Evolutionary conservation across 2,329 filamentous ascomycete species (phyloP).

Genomic region (Trichophyton rubrum): DNA sequence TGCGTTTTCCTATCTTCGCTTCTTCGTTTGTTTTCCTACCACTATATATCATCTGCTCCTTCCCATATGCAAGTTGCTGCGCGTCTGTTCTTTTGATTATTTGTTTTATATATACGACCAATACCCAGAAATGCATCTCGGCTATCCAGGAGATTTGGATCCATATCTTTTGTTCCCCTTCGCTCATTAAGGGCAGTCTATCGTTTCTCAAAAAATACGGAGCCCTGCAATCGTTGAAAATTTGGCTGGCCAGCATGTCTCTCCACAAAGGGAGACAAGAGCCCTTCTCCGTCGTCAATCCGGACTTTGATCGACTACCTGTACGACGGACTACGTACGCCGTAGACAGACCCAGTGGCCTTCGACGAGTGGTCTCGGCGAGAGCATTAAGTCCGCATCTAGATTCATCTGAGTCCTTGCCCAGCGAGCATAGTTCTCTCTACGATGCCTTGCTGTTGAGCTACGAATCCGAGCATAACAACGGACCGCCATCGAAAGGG

Average conservation of each 20-base stretch:
- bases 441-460: slow-evolving; percentile 26
- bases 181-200: not conserved
- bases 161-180: not conserved
- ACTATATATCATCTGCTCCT: not conserved
- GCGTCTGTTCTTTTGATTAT: not conserved
- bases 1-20: not conserved
- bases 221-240: not conserved
- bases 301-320: not conserved
- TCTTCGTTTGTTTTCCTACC: not conserved
- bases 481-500: not conserved
- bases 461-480: slow-evolving; percentile 17
- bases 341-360: slow-evolving; percentile 6
- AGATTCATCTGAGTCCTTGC: slow-evolving; percentile 22
- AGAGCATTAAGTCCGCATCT: slow-evolving; percentile 14
- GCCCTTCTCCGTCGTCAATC: not conserved
- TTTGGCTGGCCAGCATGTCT: not conserved
- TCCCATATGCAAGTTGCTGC: not conserved
- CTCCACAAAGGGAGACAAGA: not conserved
- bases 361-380: slow-evolving; percentile 15
- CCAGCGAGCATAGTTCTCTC: slow-evolving; percentile 28
- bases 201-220: not conserved
- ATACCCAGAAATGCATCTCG: not conserved
- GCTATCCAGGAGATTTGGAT: not conserved
- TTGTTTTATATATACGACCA: slow-evolving; percentile 1
- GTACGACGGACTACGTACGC: not conserved